Evolutionary conservation across 2,329 filamentous ascomycete species (phyloP), one percentile per base, ranked within the genome.

Genomic region (Xylariomycetidae sp.): DNA sequence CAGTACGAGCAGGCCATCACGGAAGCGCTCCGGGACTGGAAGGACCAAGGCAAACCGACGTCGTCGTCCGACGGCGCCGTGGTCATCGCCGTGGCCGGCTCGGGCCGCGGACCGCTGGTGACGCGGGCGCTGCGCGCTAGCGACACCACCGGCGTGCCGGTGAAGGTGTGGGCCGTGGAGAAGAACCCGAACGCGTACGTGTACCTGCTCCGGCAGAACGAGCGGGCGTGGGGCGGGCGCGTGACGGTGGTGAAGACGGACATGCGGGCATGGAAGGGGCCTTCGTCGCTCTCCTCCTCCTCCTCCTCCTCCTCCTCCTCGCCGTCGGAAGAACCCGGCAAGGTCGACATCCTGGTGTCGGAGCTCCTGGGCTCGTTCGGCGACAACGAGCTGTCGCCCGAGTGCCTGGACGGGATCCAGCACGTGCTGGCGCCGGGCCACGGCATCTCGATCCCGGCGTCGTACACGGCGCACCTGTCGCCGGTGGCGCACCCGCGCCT

Each of bases 101-200:
- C 93, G 10, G 92, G 92, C 10, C 80, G 93, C 42, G 93, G 92
- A 0, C 92, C 92, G 4, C 72, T 98, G 1, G 89, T 98, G 10
- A 92, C 87, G 2, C 77, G 92, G 30, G 87, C 87, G 1, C 65
- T 98, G 17, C 78, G 78, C 39, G 93, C 92, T 10, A 90, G 87
- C 49, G 71, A 79, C 41, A 72, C 68, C 12, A 83, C 87, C 1
- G 81, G 82, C 2, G 81, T 95, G 4, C 69, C 78, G 14, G 83
- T 96, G 31, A 80, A 89, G 47, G 74, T 93, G 28, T 96, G 88
- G 79, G 92, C 86, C 0, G 78, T 98, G 4, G 92, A 98, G 62
- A 98, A 98, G 72, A 98, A 98, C 60, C 92, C 87, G 4, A 96
- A 98, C 53, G 92, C 92, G 1, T 96, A 90, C 56, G 89, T 98